phyloP scores from a whole-genome alignment of 805 yeast genomes.

The Sugiyamaella qingdaonensis region DNA sequence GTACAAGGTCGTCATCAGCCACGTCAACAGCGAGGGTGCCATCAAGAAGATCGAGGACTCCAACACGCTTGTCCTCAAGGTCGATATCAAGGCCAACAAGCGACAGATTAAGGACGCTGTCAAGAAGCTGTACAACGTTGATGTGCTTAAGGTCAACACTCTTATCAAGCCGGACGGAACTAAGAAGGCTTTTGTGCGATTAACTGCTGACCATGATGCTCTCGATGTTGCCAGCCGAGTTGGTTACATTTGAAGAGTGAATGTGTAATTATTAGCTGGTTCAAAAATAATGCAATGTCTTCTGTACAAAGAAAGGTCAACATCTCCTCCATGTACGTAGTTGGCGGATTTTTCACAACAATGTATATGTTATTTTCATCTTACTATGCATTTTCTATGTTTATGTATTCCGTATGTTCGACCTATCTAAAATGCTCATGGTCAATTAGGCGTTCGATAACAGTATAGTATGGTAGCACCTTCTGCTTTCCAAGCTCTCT shows the following conservation, averaged over 20 bases:
- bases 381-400: no score
- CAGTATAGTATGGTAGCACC: no score
- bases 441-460: no score
- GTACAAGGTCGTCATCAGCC: conserved; percentile 88
- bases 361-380: no score
- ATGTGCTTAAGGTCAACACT: conserved; percentile 90
- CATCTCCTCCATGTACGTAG: no score
- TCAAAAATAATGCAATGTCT: conserved; percentile 4
- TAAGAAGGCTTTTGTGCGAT: conserved; percentile 99
- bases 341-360: no score
- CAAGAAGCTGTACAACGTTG: conserved; percentile 97
- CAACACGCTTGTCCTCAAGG: conserved; percentile 99
- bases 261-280: conserved; percentile 12
- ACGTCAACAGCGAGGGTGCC: conserved; percentile 97
- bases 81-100: conserved; percentile 96
- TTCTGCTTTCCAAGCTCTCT: no score
- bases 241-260: conserved; percentile 79
- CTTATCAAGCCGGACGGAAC: conserved; percentile 98
- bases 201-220: conserved; percentile 99
- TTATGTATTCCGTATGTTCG: no score
- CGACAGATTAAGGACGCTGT: conserved; percentile 97
- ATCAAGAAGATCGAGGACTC: conserved; percentile 99
- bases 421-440: no score
- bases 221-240: conserved; percentile 99
- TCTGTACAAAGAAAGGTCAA: neutral